Base-by-base conservation (phyloP, 305 asterid species). In the Rubia peregrina region DNA sequence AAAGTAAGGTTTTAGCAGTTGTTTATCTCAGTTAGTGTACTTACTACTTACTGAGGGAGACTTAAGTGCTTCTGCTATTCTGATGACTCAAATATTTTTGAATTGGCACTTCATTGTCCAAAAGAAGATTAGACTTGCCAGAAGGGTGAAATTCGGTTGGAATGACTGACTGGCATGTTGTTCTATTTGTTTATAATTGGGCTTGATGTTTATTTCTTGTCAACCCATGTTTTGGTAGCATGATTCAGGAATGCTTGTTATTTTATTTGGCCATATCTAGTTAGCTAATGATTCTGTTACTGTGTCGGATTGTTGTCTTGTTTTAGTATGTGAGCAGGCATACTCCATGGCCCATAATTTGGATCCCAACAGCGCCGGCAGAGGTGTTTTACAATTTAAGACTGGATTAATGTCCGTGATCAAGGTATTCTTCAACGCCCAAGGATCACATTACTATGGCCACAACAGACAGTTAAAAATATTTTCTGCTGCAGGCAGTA, bases 351-450 rank as follows among this genome's bases (percentile, higher is more conserved):
- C 98, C 53, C 98, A 94, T 69, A 83, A 83, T 74, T 80, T 94
- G 95, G 98, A 94, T 71, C 98, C 98, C 55, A 88, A 72, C 85
- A 91, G 98, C 30, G 89, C 89, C 51, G 97, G 98, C 21, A 87
- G 96, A 83, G 98, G 98, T 38, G 97, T 94, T 71, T 97, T 94
- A 79, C 97, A 91, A 85, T 94, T 94, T 79, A 94, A 94, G 86
- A 94, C 98, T 48, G 98, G 98, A 68, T 81, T 94, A 74, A 91
- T 91, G 97, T 91, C 98, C 68, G 95, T 91, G 41, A 94, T 94
- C 80, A 94, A 94, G 98, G 98, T 93, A 90, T 74, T 60, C 3
- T 51, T 40, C 44, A 43, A 56, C 68, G 65, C 67, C 51, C 33
- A 33, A 44, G 55, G 14, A 30, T 74, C 75, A 64, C 61, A 72